Evolutionary conservation across 805 yeast species (phyloP), one percentile per base, ranked within the genome.

Genomic region (Barnettozyma wickerhamii): DNA sequence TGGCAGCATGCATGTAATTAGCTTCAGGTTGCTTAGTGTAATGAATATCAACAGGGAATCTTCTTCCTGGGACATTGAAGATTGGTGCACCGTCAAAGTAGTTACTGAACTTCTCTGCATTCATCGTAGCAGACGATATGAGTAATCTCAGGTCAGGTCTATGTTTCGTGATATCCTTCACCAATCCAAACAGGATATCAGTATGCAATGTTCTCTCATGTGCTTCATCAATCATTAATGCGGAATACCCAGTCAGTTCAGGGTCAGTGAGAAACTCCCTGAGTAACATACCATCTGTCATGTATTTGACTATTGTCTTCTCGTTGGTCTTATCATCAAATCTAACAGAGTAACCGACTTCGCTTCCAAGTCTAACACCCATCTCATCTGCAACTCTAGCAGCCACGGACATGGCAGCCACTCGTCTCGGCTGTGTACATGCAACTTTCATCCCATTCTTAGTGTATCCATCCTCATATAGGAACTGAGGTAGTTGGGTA

Each of bases 151-250:
- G 65, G 46, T 85, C 95, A 0, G 81, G 75, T 40, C 97, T 66
- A 31, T 76, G 62, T 18, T 65, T 66, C 2, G 75, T 58, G 0
- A 88, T 74, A 45, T 83, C 85, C 49, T 91, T 91, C 24, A 91
- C 62, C 28, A 93, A 65, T 1, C 96, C 95, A 38, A 91, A 67
- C 7, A 91, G 57, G 9, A 79, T 72, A 62, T 91, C 99, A 0
- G 98, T 91, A n/a, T 91, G 81, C 30, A 91, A 68, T 0, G 98
- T 93, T 43, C 99, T 72, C 59, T 93, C 99, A 58, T 93, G 99
- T 0, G 99, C 99, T 62, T 91, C 99, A 63, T 91, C 99, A 35
- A 91, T 81, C 84, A 91, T 89, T 41, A 91, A 70, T 1, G 85
- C 95, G 2, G 93, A 77, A 56, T 90, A 91, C 2, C 63, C 65